Base-by-base conservation (phyloP, 176 grass and related monocot genomes). In the Carex scoparia region DNA sequence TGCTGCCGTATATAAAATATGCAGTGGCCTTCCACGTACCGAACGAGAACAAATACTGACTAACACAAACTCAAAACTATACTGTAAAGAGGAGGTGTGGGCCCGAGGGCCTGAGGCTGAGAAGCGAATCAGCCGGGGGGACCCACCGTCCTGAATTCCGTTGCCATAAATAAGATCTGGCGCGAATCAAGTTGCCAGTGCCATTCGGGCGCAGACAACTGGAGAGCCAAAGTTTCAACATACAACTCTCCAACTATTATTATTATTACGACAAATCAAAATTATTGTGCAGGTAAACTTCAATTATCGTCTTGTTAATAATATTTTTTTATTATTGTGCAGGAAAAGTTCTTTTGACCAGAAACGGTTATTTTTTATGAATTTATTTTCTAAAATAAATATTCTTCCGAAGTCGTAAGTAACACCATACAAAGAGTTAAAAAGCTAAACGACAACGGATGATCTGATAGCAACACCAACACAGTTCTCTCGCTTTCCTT, bases 161-260 rank as follows among this genome's bases (percentile, higher is more conserved):
- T 79, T 56, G 54, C 23, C 49, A 79, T 79, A 79, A 79, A 59
- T 79, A 79, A 79, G 49, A 79, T 79, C 75, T 58, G 75, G 75
- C 51, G 49, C 75, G 75, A 79, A 79, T 79, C 49, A 58, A 79
- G 14, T 30, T 79, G 74, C 49, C 74, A 57, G 23, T 13, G 38
- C 74, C 67, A 70, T 70, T 70, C 37, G 32, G 35, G 67, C 35
- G 0, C 15, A 44, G 68, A 1, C 15, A 71, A 46, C 44, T 71
- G 68, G 68, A 71, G 68, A 70, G 4, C 1, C 33, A 15, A 15
- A 33, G 30, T 16, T 35, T 67, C 11, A 4, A 35, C 0, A 35
- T 23, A 23, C 23, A 23, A 23, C 23, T 23, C 23, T 23, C 23
- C 23, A 23, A 23, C 23, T 23, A 23, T 23, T 23, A 23, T 23